Evolutionary conservation across 306 rosid species (phyloP), one percentile per base, ranked within the genome.

Genomic region (Arachis hypogaea): DNA sequence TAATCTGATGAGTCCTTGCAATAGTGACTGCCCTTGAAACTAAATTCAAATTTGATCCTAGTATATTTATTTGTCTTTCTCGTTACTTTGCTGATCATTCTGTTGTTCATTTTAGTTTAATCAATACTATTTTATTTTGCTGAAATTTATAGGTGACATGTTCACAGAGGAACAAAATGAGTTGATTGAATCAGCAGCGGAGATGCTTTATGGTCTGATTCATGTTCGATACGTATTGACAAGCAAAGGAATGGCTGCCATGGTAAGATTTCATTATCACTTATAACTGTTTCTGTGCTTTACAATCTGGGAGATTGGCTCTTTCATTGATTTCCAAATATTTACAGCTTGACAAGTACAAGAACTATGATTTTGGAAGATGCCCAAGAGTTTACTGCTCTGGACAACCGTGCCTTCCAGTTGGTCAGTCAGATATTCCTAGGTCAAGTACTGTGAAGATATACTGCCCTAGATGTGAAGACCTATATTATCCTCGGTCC

Each of bases 311-410:
- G 57, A 42, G 77, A 69, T 69, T 54, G 44, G 52, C 36, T n/a
- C 47, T 41, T 64, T 63, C 72, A 7, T 40, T 82, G 61, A 76
- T 36, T 10, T 70, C 49, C 56, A 60, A 73, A 46, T 28, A 76
- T 74, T 60, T 81, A 63, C 90, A 94, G 99, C 85, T 92, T 51
- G 99, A 94, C 86, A 94, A 94, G 84, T 94, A 85, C 84, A 94
- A 94, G 83, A 94, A 85, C 80, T 92, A 94, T 68, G 99, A 94
- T 75, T 94, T 92, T 75, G 99, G 99, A 38, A 84, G 99, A 85
- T 94, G 99, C 86, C 99, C 99, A 6, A 85, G 99, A 87, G 99
- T 94, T 72, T 94, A 92, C 80, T 94, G 99, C 82, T 94, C 95
- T 80, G 99, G 99, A 77, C 99, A 94, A 70, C 99, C 97, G 49